Conservation (phyloP, 2,329 filamentous ascomycete genomes). For the Hypoxylon sp. region DNA sequence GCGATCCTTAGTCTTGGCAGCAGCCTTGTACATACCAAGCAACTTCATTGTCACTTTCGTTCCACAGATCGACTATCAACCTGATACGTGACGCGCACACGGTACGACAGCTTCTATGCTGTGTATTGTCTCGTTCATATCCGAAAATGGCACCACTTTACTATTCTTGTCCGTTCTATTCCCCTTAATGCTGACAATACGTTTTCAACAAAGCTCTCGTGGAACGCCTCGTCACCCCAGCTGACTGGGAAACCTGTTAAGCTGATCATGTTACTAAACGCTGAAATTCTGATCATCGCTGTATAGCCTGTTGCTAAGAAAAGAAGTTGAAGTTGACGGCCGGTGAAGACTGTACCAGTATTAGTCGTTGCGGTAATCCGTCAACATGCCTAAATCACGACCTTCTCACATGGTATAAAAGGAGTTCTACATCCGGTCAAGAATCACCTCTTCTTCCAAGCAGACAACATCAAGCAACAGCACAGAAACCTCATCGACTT, state of each 20-base stretch:
- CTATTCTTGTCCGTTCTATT: not conserved
- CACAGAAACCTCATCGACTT: slow-evolving; percentile 3
- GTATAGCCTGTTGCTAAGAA: slow-evolving; percentile 11
- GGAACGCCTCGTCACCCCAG: not conserved
- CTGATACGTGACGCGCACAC: not conserved
- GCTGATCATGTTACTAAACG: not conserved
- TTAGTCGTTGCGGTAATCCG: not conserved
- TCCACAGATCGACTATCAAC: not conserved
- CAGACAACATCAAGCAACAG: slow-evolving; percentile 3
- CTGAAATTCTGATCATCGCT: slow-evolving; percentile 12
- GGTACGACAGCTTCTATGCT: not conserved
- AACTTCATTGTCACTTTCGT: not conserved
- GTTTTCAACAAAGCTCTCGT: not conserved
- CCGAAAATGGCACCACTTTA: not conserved
- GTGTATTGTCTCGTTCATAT: not conserved
- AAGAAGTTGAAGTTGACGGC: not conserved
- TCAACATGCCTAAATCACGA: not conserved
- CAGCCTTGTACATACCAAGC: not conserved
- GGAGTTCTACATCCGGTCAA: not conserved
- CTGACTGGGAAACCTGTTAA: not conserved
- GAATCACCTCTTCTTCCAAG: slow-evolving; percentile 3
- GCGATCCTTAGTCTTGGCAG: not conserved
- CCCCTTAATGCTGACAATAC: not conserved
- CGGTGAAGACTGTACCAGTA: not conserved
- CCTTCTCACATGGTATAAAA: slow-evolving; percentile 4